Evolutionary conservation across 192 early-diverging fungal species (phyloP).

Genomic region (Jimgerdemannia flammicorona): DNA sequence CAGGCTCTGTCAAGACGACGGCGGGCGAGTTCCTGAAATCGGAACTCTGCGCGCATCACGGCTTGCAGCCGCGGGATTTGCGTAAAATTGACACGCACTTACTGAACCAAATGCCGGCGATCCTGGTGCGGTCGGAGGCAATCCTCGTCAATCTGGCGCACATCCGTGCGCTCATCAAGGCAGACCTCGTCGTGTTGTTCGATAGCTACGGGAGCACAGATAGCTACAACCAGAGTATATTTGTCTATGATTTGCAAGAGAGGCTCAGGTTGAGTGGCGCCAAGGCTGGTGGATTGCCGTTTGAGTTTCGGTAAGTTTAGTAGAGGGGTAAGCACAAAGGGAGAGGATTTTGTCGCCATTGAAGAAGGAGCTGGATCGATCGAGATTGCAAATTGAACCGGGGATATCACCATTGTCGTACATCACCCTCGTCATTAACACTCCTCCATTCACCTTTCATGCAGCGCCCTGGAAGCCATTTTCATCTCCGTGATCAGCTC

Average conservation of each 20-base stretch:
- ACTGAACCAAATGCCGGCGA: constrained; percentile 75
- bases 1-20: constrained; percentile 63
- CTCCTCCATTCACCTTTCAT: background rate
- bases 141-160: constrained; percentile 82
- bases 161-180: constrained; percentile 77
- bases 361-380: no score
- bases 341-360: background rate
- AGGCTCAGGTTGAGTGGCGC: constrained; percentile 53
- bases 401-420: no score
- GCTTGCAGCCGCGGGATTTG: constrained; percentile 81
- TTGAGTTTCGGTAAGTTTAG: constrained; percentile 46
- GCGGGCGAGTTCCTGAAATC: constrained; percentile 76
- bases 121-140: constrained; percentile 77
- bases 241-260: constrained; percentile 79
- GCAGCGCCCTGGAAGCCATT: constrained; percentile 78
- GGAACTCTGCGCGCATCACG: constrained; percentile 73
- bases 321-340: background rate
- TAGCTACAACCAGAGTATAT: constrained; percentile 67
- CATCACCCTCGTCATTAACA: background rate
- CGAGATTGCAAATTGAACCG: no score
- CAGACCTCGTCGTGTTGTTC: constrained; percentile 74
- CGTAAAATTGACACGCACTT: constrained; percentile 75
- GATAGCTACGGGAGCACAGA: constrained; percentile 64
- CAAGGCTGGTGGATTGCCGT: constrained; percentile 26
- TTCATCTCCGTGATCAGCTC: constrained; percentile 67